These are phyloP conservation scores for Brassica balearica DNA, from an alignment of 441 rosid species.

Conservation along the genomic window DNA sequence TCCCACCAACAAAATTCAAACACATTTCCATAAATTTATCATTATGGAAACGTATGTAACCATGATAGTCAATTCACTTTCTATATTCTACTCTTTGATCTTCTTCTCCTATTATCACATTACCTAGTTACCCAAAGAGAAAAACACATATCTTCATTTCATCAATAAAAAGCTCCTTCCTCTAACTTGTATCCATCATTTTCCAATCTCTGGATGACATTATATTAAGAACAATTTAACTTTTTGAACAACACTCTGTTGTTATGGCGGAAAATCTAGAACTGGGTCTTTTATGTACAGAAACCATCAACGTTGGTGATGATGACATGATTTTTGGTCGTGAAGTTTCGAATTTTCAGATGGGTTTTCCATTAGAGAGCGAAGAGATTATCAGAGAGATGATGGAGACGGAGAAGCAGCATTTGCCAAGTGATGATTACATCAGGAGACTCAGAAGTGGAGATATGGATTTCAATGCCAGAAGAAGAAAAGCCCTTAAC, in stretches of 20 bases:
- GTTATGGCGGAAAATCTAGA: conserved; percentile 55
- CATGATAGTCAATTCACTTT: conserved; percentile 21
- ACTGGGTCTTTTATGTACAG: conserved; percentile 51
- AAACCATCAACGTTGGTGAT: conserved; percentile 46
- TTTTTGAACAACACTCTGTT: conserved; percentile 35
- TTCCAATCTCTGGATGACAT: not conserved
- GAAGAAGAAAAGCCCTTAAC: conserved; percentile 58
- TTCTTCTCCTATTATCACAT: not conserved
- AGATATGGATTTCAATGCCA: conserved; percentile 56
- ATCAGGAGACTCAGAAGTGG: conserved; percentile 54
- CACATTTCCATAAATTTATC: conserved; percentile 9
- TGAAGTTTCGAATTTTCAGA: conserved; percentile 42
- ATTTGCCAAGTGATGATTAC: conserved; percentile 58
- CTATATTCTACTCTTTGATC: conserved; percentile 6
- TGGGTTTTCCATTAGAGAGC: conserved; percentile 51
- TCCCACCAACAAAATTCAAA: conserved; percentile 8
- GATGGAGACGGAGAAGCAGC: conserved; percentile 56
- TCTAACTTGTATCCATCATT: conserved; percentile 10
- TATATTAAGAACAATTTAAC: conserved; percentile 18
- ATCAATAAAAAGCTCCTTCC: conserved; percentile 24
- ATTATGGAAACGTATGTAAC: not conserved
- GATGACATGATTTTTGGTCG: conserved; percentile 38
- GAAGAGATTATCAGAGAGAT: conserved; percentile 56
- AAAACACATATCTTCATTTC: conserved; percentile 28
- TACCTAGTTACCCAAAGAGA: not conserved